Evolutionary conservation across 495 filamentous ascomycete genomes (phyloP), one percentile per base, ranked within the genome.

Genomic region (Penicillium cinerascens): DNA sequence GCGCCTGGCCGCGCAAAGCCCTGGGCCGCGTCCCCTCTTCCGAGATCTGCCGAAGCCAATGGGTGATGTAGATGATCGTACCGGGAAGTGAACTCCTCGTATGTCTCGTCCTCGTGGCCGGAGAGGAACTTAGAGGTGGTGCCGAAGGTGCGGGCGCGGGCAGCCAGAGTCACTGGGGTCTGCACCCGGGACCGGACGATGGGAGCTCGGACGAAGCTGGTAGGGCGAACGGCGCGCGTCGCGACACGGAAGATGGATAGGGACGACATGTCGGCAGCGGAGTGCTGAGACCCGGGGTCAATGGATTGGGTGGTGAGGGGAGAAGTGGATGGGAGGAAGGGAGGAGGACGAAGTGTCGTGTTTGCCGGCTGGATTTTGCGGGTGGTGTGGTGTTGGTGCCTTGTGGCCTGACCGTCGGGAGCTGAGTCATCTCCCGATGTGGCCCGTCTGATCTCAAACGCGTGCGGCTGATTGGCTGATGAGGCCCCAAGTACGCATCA

Each of bases 31-130:
- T 33, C 40, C 27, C 56, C 39, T n/a, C 37, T 20, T 36, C 35
- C 16, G 43, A 44, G 29, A 21, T 43, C 53, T 16, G 17, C 40
- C 44, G 37, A 37, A 40, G 47, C 53, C 69, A 75, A 71, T 70
- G 66, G 65, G 47, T 63, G 36, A 44, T 49, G 44, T 44, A 53
- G 37, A 38, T 40, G 43, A 44, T 60, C 90, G 74, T 88, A 97
- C 93, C 93, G 91, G 63, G 91, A 89, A 74, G 88, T 90, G 75
- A 99, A 99, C 80, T 99, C 91, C 81, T 99, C 93, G 66, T 93
- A 99, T 65, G 84, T 96, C 85, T 99, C 84, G 59, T 87, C 93
- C 70, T 92, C 87, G 69, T 90, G 83, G 46, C 78, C 78, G 65
- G 71, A 73, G 49, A 71, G 71, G 64, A 77, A 76, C 69, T 79